These are phyloP conservation scores for Comarum palustre DNA, from an alignment of 306 rosid genomes.

Conservation along the genomic window DNA sequence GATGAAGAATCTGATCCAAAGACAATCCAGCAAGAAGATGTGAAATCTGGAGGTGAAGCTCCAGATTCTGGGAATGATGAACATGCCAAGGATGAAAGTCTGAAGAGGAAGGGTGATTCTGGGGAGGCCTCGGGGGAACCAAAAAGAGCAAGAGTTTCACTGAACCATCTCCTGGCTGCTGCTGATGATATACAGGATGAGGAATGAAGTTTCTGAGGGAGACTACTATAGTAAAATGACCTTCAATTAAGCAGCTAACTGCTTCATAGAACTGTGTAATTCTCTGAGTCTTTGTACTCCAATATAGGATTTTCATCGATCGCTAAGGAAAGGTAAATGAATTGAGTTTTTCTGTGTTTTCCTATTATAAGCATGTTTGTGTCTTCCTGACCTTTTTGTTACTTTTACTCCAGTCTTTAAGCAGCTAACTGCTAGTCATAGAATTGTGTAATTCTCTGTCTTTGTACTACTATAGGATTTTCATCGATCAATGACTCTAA, in stretches of 20 bases:
- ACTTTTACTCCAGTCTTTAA: too few species aligned
- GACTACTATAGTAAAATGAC: conserved; percentile 9
- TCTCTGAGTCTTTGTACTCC: conserved; percentile 1
- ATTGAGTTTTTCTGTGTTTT: background rate
- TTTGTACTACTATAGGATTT: too few species aligned
- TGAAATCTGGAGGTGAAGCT: conserved; percentile 32
- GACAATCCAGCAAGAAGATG: conserved; percentile 36
- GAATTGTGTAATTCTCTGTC: too few species aligned
- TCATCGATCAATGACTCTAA: too few species aligned
- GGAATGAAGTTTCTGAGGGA: conserved; percentile 36
- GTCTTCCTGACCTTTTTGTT: background rate
- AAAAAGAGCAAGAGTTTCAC: conserved; percentile 53
- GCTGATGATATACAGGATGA: conserved; percentile 72
- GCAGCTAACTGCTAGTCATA: too few species aligned
- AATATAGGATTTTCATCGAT: background rate
- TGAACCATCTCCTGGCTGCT: conserved; percentile 66
- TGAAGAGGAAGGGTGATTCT: conserved; percentile 58
- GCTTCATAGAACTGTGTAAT: background rate
- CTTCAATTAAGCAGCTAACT: conserved; percentile 16
- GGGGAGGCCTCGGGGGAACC: conserved; percentile 42
- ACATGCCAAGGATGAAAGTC: conserved; percentile 27
- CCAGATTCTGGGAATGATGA: conserved; percentile 37
- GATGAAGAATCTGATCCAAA: conserved; percentile 46
- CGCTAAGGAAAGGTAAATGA: background rate
- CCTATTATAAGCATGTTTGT: background rate